Conservation (phyloP, 495 filamentous ascomycete genomes). For the Penicillium cosmopolitanum region DNA sequence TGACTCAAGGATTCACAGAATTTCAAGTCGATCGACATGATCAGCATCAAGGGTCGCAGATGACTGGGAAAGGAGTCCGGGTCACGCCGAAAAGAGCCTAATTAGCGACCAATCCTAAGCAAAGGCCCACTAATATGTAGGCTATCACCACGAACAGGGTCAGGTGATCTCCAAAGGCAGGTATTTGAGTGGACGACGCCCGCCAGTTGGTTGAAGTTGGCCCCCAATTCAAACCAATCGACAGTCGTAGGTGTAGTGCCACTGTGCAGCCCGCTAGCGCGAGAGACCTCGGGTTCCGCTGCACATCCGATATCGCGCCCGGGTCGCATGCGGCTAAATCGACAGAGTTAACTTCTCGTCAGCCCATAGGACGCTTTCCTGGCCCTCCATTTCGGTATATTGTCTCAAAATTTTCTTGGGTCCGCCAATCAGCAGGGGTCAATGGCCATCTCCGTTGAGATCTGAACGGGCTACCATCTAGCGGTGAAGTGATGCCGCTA, state of each 20-base stretch:
- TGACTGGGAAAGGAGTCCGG: constrained; percentile 13
- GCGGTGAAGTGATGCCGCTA: constrained; percentile 29
- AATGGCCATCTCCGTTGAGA: constrained; percentile 10
- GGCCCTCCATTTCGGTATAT: constrained; percentile 23
- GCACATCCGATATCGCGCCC: constrained; percentile 9
- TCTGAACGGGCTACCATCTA: constrained; percentile 27
- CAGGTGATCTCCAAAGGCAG: constrained; percentile 1
- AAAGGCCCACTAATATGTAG: neutral
- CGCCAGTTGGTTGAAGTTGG: neutral
- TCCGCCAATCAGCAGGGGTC: constrained; percentile 17
- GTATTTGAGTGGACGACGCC: neutral
- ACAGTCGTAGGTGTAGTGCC: neutral
- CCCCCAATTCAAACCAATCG: neutral
- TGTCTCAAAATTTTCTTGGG: constrained; percentile 7
- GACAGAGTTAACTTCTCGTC: constrained; percentile 10
- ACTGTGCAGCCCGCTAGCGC: constrained; percentile 9
- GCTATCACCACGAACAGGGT: neutral
- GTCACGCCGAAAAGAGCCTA: constrained; percentile 6
- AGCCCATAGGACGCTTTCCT: constrained; percentile 31
- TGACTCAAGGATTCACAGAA: constrained; percentile 8
- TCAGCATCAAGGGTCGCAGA: constrained; percentile 22
- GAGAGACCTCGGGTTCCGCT: constrained; percentile 9
- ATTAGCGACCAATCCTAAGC: constrained; percentile 12
- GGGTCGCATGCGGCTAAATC: constrained; percentile 12
- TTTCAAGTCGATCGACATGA: constrained; percentile 25